Base-by-base conservation (phyloP, 1,284 basidiomycete genomes). In the Leucoagaricus sp. region DNA sequence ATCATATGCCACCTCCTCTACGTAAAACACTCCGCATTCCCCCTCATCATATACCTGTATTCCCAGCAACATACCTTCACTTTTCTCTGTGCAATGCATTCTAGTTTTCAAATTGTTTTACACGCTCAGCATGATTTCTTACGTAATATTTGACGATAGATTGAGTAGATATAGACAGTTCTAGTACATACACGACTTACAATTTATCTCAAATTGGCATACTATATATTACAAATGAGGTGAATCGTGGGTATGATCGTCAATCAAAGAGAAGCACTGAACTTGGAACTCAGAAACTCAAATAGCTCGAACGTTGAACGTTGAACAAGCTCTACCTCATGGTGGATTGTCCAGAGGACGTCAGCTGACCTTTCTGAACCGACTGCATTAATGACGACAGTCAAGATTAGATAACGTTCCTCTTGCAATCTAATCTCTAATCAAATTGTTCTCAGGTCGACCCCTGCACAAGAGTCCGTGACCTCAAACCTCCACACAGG, bases 1-100 rank as follows among this genome's bases (percentile, higher is more conserved):
- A 26, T 75, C 74, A 13, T 76, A 77, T 59, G 65, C 68, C 23
- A 70, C 68, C 55, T 65, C 65, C 49, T 54, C 60, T 25, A 56
- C 67, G 45, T 69, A 64, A 64, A 54, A 49, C 15, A 21, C 25
- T 31, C 50, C 31, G 49, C 34, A 25, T 55, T 51, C 36, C 25
- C 41, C 44, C 55, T 49, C 45, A 44, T 59, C 54, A 44, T 57
- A 61, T 57, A 55, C 36, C 36, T 58, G 47, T 54, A 53, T 10
- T 34, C 53, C 21, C 56, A 46, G 21, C 17, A 33, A 26, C 36
- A 49, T 49, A 47, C 31, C 19, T 50, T 46, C 53, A 56, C 44
- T 34, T 52, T 40, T 40, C 4, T 23, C 31, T 42, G 49, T 29
- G 15, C 41, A 49, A 46, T 42, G 47, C 47, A 48, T 12, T 57